A percentile compares a stretch with the other conserved stretches of the same genome.
Evolutionary conservation across 192 early-diverging fungal genomes (phyloP).

Genomic region (Coemansia sp.): DNA sequence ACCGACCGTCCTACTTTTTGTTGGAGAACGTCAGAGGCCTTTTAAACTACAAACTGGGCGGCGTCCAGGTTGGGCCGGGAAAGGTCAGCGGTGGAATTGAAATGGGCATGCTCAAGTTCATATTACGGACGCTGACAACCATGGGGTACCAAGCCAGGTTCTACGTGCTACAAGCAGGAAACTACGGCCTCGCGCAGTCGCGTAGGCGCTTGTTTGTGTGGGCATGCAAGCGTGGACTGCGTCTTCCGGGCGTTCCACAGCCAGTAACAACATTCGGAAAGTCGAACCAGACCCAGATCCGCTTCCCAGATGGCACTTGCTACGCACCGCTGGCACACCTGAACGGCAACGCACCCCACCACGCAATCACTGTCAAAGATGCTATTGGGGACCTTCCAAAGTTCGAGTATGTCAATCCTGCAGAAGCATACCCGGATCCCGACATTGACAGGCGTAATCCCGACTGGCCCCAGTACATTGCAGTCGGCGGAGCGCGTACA

Average conservation of each 20-base stretch:
- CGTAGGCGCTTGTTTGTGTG: conserved; percentile 67
- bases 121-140: conserved; percentile 60
- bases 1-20: conserved; percentile 64
- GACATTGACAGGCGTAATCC: conserved; percentile 17
- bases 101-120: conserved; percentile 68
- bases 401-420: conserved; percentile 65
- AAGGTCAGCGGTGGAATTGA: conserved; percentile 59
- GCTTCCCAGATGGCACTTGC: conserved; percentile 37
- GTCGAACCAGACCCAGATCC: conserved; percentile 44
- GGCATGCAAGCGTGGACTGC: conserved; percentile 57
- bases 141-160: conserved; percentile 71
- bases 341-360: conserved; percentile 57
- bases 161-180: conserved; percentile 63
- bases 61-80: conserved; percentile 54
- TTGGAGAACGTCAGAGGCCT: conserved; percentile 71
- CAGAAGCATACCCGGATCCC: conserved; percentile 42
- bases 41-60: conserved; percentile 58
- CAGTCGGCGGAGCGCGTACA: conserved; percentile 23
- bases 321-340: conserved; percentile 52
- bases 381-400: conserved; percentile 68
- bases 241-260: conserved; percentile 60
- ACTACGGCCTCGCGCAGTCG: conserved; percentile 63
- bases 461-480: conserved; percentile 31
- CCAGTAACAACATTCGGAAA: conserved; percentile 58
- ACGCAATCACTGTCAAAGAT: conserved; percentile 60